Conservation (phyloP, 73 alveolate genomes). For the Paramecium caudatum region DNA sequence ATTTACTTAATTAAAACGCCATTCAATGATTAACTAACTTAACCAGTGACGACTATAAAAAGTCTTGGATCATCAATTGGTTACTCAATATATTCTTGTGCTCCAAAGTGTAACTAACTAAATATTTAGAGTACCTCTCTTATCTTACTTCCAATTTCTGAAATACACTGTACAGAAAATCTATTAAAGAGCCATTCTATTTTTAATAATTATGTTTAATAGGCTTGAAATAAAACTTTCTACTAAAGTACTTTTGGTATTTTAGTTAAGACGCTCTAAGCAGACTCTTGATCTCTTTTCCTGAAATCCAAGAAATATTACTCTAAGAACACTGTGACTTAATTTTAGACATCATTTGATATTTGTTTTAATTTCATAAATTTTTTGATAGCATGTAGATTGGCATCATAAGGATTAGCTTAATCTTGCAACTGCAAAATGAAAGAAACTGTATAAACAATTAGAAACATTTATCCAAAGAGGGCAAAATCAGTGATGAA, state of each 20-base stretch:
- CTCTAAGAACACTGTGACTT: not conserved
- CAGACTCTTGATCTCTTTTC: constrained; percentile 4
- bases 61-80: not conserved
- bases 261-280: not conserved
- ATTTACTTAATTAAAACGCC: not conserved
- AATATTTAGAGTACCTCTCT: not conserved
- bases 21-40: not conserved
- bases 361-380: not conserved
- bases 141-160: constrained; percentile 1
- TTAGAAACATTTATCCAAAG: not conserved
- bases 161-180: not conserved
- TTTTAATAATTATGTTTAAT: constrained; percentile 18
- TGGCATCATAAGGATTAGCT: constrained; percentile 9
- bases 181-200: constrained; percentile 26
- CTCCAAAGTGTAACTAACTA: not conserved
- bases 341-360: not conserved
- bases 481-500: constrained; percentile 5
- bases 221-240: not conserved
- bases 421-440: not conserved
- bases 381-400: not conserved
- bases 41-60: not conserved
- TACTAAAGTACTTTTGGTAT: not conserved
- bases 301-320: not conserved
- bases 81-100: not conserved
- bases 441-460: constrained; percentile 5